A percentile compares a stretch with the other conserved stretches of the same genome.
Evolutionary conservation across 23 red algal genomes (phyloP).

Genomic region (Gracilaria gracilis): DNA sequence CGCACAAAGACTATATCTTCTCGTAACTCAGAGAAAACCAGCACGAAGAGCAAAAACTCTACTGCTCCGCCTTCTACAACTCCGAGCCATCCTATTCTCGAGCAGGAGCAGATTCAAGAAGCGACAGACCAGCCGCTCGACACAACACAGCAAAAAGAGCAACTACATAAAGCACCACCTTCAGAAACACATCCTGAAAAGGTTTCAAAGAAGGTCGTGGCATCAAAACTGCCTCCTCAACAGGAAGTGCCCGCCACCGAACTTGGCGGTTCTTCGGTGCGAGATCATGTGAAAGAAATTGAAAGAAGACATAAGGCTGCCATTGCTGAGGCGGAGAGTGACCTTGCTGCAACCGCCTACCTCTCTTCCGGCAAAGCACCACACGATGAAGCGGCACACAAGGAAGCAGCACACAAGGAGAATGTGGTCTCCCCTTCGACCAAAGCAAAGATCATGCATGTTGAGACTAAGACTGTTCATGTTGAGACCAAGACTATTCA

Average conservation of each 20-base stretch:
- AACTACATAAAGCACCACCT: neutral
- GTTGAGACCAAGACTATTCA: constrained; percentile 27
- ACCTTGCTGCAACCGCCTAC: constrained; percentile 1
- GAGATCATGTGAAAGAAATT: constrained; percentile 22
- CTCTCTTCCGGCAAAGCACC: neutral
- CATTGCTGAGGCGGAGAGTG: constrained; percentile 3
- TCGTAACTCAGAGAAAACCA: neutral
- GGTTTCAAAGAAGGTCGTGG: neutral
- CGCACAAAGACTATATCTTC: constrained; percentile 28
- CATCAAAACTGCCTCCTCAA: neutral
- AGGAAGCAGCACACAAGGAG: too few species aligned
- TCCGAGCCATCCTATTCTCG: neutral
- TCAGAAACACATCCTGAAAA: neutral
- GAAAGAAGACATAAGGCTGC: constrained; percentile 16
- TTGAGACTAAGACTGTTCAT: constrained; percentile 7
- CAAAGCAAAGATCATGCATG: constrained; percentile 2
- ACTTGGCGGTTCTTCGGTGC: neutral
- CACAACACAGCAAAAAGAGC: neutral
- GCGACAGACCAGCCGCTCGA: neutral
- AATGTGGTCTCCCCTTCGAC: neutral
- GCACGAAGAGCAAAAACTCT: neutral
- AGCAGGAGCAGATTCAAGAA: constrained; percentile 10
- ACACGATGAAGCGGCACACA: too few species aligned
- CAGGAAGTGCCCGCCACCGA: too few species aligned
- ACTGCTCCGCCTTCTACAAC: neutral